Evolutionary conservation across 345 rosid genomes (phyloP).

Genomic region (Noccaea caerulescens): DNA sequence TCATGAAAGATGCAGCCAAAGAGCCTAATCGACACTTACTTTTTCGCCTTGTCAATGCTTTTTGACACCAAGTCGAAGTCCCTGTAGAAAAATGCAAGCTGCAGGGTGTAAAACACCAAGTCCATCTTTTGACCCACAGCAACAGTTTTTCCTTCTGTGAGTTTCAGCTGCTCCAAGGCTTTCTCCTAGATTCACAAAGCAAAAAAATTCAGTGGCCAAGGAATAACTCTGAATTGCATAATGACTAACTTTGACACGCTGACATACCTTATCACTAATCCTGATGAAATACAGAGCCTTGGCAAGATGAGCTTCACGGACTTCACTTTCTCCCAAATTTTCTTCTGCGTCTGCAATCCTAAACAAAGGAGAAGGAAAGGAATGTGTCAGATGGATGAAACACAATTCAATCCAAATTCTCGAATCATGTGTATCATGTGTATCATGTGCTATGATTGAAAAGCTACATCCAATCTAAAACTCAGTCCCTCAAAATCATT

Average conservation of each 20-base stretch:
- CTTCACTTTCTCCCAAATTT: slow-evolving; percentile 97
- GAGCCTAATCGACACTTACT: slow-evolving; percentile 48
- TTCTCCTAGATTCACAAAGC: slow-evolving; percentile 60
- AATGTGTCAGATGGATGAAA: neutral
- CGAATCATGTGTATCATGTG: too few species aligned
- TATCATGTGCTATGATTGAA: neutral
- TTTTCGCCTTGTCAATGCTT: slow-evolving; percentile 98
- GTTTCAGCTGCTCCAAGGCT: slow-evolving; percentile 91
- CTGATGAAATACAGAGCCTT: slow-evolving; percentile 84
- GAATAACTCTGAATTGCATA: slow-evolving; percentile 20
- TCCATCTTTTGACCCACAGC: slow-evolving; percentile 99
- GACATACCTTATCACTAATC: slow-evolving; percentile 82
- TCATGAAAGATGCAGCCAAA: slow-evolving; percentile 5
- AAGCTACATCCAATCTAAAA: neutral
- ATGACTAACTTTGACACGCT: slow-evolving; percentile 5
- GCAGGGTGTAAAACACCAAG: slow-evolving; percentile 85
- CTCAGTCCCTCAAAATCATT: slow-evolving; percentile 11
- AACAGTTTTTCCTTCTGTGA: slow-evolving; percentile 95
- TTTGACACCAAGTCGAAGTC: slow-evolving; percentile 92
- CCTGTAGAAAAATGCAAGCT: slow-evolving; percentile 89
- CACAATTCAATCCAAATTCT: too few species aligned
- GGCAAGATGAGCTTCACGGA: slow-evolving; percentile 96
- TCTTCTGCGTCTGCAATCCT: slow-evolving; percentile 99
- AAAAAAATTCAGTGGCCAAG: slow-evolving; percentile 18
- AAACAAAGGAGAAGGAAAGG: slow-evolving; percentile 25